Evolutionary conservation across 192 early-diverging fungal genomes (phyloP).

Genomic region (Rhizophagus sp.): DNA sequence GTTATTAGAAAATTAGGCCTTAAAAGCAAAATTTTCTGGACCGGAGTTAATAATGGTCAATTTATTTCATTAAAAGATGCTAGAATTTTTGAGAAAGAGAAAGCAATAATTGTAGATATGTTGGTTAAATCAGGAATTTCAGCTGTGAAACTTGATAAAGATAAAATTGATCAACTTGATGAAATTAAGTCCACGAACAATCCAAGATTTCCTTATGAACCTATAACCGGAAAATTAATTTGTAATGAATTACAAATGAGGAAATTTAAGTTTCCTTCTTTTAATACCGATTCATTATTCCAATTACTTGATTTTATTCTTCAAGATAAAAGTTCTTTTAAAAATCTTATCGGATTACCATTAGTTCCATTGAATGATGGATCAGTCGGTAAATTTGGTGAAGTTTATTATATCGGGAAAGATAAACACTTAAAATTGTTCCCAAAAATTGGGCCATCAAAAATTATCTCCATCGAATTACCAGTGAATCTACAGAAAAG

Average conservation of each 20-base stretch:
- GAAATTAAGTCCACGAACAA: background rate
- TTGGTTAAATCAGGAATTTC: background rate
- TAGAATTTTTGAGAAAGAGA: background rate
- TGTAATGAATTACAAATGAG: background rate
- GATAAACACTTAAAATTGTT: background rate
- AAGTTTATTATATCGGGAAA: background rate
- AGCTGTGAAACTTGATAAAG: background rate
- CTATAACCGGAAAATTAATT: background rate
- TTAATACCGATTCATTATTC: background rate
- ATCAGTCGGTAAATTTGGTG: background rate
- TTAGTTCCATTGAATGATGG: background rate
- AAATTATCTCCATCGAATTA: background rate
- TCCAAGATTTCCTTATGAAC: background rate
- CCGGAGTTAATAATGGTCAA: background rate
- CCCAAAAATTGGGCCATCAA: background rate
- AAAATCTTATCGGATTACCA: background rate
- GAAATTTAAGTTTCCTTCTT: background rate
- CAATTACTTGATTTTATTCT: background rate
- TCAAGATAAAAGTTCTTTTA: background rate
- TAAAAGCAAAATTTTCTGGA: background rate
- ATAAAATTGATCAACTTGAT: background rate
- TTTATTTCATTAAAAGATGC: background rate
- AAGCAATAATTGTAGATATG: background rate
- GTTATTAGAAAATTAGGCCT: background rate
- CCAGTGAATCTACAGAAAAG: background rate